Evolutionary conservation across 148 eudicot species (phyloP).

Genomic region (Cornus controversa): DNA sequence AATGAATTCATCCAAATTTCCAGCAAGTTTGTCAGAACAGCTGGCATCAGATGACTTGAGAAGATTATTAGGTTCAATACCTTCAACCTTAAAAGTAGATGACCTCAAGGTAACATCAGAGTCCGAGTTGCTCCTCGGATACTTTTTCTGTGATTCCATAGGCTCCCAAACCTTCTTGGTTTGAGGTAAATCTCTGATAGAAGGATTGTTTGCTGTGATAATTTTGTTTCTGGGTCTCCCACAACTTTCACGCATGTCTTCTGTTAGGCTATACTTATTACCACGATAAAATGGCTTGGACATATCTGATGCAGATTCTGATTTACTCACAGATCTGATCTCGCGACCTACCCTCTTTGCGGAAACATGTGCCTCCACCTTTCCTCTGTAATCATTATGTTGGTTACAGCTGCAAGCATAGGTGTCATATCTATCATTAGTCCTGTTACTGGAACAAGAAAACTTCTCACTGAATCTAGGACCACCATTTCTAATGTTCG

Average conservation of each 20-base stretch:
- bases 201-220: slow-evolving; percentile 35
- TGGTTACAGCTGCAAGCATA: slow-evolving; percentile 67
- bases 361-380: slow-evolving; percentile 37
- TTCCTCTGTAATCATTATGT: slow-evolving; percentile 54
- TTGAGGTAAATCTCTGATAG: slow-evolving; percentile 42
- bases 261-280: slow-evolving; percentile 39
- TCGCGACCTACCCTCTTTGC: slow-evolving; percentile 37
- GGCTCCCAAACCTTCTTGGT: slow-evolving; percentile 95
- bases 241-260: slow-evolving; percentile 41
- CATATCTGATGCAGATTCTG: slow-evolving; percentile 42
- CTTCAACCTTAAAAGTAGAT: slow-evolving; percentile 41
- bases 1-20: slow-evolving; percentile 23
- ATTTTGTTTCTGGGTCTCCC: slow-evolving; percentile 62
- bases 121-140: slow-evolving; percentile 66
- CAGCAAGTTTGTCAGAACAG: slow-evolving; percentile 35
- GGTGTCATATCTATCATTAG: slow-evolving; percentile 42
- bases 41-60: slow-evolving; percentile 32
- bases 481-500: slow-evolving; percentile 41
- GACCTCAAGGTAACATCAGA: slow-evolving; percentile 63
- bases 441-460: slow-evolving; percentile 39
- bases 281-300: slow-evolving; percentile 56
- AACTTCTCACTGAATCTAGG: slow-evolving; percentile 53
- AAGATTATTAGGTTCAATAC: slow-evolving; percentile 26
- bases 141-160: slow-evolving; percentile 73
- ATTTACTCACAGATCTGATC: slow-evolving; percentile 41